Evolutionary conservation across 2,329 filamentous ascomycete species (phyloP).

Genomic region (Pyrenophora graminea): DNA sequence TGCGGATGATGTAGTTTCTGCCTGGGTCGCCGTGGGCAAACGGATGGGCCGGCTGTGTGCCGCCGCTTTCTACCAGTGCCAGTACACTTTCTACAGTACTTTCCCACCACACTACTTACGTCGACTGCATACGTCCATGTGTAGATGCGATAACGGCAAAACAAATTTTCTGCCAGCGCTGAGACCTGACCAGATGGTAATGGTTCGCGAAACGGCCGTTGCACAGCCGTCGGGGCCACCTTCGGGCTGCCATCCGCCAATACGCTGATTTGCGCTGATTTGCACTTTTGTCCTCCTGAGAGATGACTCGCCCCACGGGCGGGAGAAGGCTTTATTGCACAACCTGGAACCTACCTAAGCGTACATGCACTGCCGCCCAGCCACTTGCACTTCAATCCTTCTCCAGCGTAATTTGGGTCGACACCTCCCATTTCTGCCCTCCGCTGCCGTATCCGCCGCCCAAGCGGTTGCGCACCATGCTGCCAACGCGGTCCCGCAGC

Average conservation of each 20-base stretch:
- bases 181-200: background rate
- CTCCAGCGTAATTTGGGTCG: slow-evolving; percentile 72
- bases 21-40: slow-evolving; percentile 5
- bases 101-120: too few relatives aligned
- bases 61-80: too few relatives aligned
- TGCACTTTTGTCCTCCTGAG: slow-evolving; percentile 7
- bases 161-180: background rate
- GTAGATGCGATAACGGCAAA: too few relatives aligned
- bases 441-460: slow-evolving; percentile 86
- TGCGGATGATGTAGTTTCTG: slow-evolving; percentile 26
- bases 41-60: slow-evolving; percentile 3
- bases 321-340: slow-evolving; percentile 25
- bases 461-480: slow-evolving; percentile 80
- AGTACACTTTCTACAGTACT: too few relatives aligned
- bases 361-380: slow-evolving; percentile 22
- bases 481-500: slow-evolving; percentile 74
- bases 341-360: slow-evolving; percentile 18
- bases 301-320: slow-evolving; percentile 28
- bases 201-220: background rate
- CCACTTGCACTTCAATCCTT: slow-evolving; percentile 41
- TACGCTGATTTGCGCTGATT: slow-evolving; percentile 17
- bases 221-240: slow-evolving; percentile 18
- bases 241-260: slow-evolving; percentile 24
- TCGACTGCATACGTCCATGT: too few relatives aligned
- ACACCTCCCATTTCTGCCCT: slow-evolving; percentile 89